Evolutionary conservation across 2,329 filamentous ascomycete species (phyloP).

Genomic region (Juglanconis oblonga): DNA sequence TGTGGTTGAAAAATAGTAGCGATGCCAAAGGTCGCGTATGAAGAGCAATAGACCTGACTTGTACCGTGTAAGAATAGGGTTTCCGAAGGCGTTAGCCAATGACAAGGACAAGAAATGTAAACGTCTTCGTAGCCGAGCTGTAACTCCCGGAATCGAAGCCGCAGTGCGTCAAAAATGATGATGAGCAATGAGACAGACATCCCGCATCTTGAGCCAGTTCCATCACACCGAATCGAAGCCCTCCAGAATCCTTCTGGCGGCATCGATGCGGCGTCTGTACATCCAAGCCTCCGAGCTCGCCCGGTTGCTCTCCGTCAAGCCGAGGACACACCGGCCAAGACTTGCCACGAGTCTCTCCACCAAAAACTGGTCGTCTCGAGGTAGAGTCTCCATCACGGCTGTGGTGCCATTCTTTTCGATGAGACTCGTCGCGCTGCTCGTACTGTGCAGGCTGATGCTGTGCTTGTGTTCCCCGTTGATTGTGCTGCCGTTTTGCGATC

Average conservation of each 20-base stretch:
- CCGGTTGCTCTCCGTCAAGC: slow-evolving; percentile 52
- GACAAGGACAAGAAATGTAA: not conserved
- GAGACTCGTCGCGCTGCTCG: slow-evolving; percentile 15
- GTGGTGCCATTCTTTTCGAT: slow-evolving; percentile 19
- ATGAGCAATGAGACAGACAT: not conserved
- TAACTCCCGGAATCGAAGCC: not conserved
- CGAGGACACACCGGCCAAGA: slow-evolving; percentile 59
- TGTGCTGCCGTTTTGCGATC: slow-evolving; percentile 30
- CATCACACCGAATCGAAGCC: slow-evolving; percentile 47
- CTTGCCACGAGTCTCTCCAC: slow-evolving; percentile 59
- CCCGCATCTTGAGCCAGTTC: not conserved
- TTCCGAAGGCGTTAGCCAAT: no score
- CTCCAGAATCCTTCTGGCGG: slow-evolving; percentile 70
- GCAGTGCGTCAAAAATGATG: not conserved
- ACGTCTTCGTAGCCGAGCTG: not conserved
- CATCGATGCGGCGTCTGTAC: slow-evolving; percentile 70
- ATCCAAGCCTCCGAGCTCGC: slow-evolving; percentile 58
- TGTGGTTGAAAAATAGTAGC: no score
- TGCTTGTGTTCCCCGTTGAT: slow-evolving; percentile 14
- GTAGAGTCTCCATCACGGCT: slow-evolving; percentile 44
- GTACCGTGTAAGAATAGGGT: no score
- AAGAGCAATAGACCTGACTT: not conserved
- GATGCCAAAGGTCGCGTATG: not conserved
- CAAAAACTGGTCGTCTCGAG: slow-evolving; percentile 56
- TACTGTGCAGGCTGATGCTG: slow-evolving; percentile 20